These are phyloP conservation scores for Kodamaea jinghongensis DNA, from an alignment of 805 yeast species.

Conservation along the genomic window DNA sequence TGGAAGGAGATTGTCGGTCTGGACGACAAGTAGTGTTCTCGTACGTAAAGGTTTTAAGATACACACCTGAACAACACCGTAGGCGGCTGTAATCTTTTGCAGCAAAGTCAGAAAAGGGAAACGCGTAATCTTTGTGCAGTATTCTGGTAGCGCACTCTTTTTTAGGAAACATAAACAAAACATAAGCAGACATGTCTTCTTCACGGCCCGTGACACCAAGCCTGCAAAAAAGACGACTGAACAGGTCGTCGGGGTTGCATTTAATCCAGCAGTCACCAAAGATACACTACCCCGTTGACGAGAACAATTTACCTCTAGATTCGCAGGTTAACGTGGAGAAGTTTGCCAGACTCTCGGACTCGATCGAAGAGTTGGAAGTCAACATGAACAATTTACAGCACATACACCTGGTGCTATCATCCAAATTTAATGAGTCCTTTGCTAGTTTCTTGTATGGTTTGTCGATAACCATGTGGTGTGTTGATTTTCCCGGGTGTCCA, in stretches of 20 bases:
- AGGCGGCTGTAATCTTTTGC: not conserved
- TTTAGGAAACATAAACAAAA: not conserved
- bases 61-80: constrained; percentile 2
- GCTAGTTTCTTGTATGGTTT: constrained; percentile 76
- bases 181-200: constrained; percentile 12
- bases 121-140: not conserved
- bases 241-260: constrained; percentile 22
- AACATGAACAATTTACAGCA: constrained; percentile 56
- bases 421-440: constrained; percentile 71
- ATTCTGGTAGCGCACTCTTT: not conserved
- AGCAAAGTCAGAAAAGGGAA: no score
- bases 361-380: constrained; percentile 52
- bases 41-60: not conserved
- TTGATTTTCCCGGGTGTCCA: constrained; percentile 56
- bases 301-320: constrained; percentile 42
- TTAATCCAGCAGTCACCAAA: constrained; percentile 40
- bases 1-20: constrained; percentile 80
- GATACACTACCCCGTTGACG: constrained; percentile 43
- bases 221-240: constrained; percentile 16
- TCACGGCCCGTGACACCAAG: constrained; percentile 24
- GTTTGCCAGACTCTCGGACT: constrained; percentile 46
- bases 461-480: constrained; percentile 85
- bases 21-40: constrained; percentile 38
- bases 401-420: constrained; percentile 59
- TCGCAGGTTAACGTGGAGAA: constrained; percentile 36